A percentile compares a stretch with the other conserved stretches of the same genome.
Evolutionary conservation across 345 rosid species (phyloP).

Genomic region (Gossypium turneri): DNA sequence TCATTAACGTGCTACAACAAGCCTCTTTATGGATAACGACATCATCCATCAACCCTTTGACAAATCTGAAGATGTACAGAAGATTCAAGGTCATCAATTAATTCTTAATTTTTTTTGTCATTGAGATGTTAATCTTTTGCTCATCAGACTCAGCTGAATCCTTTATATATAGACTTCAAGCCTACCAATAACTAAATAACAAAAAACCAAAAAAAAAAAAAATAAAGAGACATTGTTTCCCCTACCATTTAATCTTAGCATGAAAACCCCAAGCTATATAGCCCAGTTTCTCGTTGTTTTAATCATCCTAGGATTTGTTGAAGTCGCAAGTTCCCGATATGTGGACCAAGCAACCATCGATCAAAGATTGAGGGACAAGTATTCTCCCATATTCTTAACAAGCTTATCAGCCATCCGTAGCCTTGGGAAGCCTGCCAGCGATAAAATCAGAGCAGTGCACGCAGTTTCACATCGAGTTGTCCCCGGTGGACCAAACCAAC

Average conservation of each 20-base stretch:
- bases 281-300: constrained; percentile 1
- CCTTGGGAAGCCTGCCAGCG: constrained; percentile 10
- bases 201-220: neutral
- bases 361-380: constrained; percentile 3
- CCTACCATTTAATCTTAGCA: neutral
- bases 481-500: constrained; percentile 36
- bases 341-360: neutral
- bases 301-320: constrained; percentile 16
- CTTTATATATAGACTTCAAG: neutral
- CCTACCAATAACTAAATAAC: neutral
- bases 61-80: neutral
- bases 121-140: too few species aligned
- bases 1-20: constrained; percentile 3
- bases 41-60: constrained; percentile 12
- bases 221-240: neutral
- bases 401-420: constrained; percentile 17
- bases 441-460: neutral
- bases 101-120: neutral
- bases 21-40: neutral
- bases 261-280: constrained; percentile 14
- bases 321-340: constrained; percentile 14
- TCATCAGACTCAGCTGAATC: neutral
- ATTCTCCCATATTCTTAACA: neutral
- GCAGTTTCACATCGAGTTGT: constrained; percentile 26
- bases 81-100: neutral